A percentile compares a stretch with the other conserved stretches of the same genome.
phyloP scores from a whole-genome alignment of 768 basidiomycete genomes.

The Russula lepida region DNA sequence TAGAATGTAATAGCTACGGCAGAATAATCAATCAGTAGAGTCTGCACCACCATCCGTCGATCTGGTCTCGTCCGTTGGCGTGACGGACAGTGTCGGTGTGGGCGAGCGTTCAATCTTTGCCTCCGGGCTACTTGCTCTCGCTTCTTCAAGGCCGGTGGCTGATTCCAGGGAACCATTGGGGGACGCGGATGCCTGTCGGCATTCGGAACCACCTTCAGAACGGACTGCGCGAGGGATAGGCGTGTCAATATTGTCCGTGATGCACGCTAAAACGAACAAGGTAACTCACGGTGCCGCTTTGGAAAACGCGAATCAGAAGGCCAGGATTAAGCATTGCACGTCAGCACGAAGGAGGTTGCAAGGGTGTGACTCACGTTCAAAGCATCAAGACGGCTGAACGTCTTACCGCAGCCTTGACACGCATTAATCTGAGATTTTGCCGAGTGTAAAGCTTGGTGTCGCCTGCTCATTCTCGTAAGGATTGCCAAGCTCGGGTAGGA shows the following conservation, averaged over 20 bases:
- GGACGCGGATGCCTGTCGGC: conserved; percentile 34
- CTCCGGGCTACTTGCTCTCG: conserved; percentile 7
- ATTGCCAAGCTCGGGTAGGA: not conserved
- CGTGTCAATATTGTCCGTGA: conserved; percentile 19
- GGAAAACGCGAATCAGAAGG: conserved; percentile 9
- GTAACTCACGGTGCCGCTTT: conserved; percentile 65
- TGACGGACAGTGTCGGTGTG: conserved; percentile 13
- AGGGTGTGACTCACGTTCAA: conserved; percentile 65
- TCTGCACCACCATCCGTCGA: conserved; percentile 16
- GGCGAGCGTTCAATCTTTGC: conserved; percentile 18
- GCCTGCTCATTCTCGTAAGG: conserved; percentile 35
- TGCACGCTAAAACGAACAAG: conserved; percentile 1
- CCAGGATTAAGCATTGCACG: conserved; percentile 20
- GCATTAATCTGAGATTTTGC: conserved; percentile 77
- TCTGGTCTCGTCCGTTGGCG: conserved; percentile 15
- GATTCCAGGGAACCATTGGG: conserved; percentile 7
- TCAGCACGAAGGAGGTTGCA: conserved; percentile 16
- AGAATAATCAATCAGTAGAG: conserved; percentile 13
- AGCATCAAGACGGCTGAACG: conserved; percentile 89
- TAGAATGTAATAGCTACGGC: conserved; percentile 18
- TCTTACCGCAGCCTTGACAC: conserved; percentile 89
- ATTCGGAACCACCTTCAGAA: conserved; percentile 79
- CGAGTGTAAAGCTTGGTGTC: conserved; percentile 85
- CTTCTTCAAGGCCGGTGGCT: not conserved
- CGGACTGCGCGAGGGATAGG: conserved; percentile 46